Evolutionary conservation across 176 grass and related monocot species (phyloP).

Genomic region (Oryza meridionalis): DNA sequence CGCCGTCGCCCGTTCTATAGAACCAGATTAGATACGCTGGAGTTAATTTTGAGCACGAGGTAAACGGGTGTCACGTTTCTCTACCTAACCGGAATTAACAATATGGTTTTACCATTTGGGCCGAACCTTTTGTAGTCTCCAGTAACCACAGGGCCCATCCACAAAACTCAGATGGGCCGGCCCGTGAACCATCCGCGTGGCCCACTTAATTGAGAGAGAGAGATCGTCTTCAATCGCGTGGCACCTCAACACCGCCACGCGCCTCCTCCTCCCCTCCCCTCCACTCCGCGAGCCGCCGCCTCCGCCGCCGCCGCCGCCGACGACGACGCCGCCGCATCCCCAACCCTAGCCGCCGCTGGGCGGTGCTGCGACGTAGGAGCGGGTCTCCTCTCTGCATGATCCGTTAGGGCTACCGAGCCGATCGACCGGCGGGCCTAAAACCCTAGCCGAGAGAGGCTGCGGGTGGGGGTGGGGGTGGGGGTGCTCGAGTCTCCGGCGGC

Average conservation of each 20-base stretch:
- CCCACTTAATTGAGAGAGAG: too few relatives aligned
- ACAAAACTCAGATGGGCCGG: neutral
- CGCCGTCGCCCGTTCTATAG: too few relatives aligned
- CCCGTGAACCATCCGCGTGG: too few relatives aligned
- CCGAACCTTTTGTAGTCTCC: too few relatives aligned
- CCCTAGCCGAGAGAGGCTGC: slow-evolving; percentile 29
- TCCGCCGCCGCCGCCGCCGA: neutral
- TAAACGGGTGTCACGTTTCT: neutral
- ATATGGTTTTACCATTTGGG: neutral
- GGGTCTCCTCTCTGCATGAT: neutral
- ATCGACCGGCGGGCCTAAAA: slow-evolving; percentile 26
- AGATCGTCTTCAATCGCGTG: neutral
- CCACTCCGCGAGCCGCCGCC: neutral
- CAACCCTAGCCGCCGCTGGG: neutral
- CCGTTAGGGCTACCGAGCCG: neutral
- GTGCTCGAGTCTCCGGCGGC: neutral
- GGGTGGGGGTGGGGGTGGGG: neutral
- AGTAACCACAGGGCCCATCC: neutral
- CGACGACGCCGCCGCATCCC: neutral
- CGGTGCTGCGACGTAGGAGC: neutral
- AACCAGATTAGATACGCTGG: too few relatives aligned
- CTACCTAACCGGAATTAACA: too few relatives aligned
- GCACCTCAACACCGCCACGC: neutral
- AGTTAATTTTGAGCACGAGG: neutral
- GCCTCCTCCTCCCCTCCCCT: neutral